Evolutionary conservation across 805 yeast species (phyloP), one percentile per base, ranked within the genome.

Genomic region (Brettanomyces naardenensis): DNA sequence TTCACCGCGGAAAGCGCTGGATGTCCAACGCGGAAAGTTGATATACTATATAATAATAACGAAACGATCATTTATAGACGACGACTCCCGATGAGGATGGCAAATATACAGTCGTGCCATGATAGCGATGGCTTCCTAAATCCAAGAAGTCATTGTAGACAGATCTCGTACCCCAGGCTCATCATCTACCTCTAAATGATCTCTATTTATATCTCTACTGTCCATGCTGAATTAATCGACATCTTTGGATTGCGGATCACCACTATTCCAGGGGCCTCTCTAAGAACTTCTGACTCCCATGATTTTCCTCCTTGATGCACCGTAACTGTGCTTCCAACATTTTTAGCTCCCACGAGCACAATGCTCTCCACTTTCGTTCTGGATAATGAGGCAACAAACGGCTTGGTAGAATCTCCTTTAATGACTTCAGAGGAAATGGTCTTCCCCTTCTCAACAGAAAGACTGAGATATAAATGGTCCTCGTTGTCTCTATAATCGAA

Each of bases 361-460:
- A 84, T 68, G 44, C 66, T 73, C 45, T 80, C 87, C 36, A 84
- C 59, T 4, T 47, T 56, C n/a, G 71, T 64, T 11, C 45, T 47
- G n/a, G 57, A 62, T 19, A 64, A 51, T 5, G 49, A 34, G 7
- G 52, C 38, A 4, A 47, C 42, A 30, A 52, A 53, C 4, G 36
- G 31, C 3, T 39, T 39, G 7, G 51, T 39, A 7, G 39, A 4
- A 23, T 39, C 41, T 5, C 54, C 55, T 23, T 54, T 59, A 10
- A 55, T 51, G 1, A 44, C 46, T 2, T 28, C 20, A 4, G 66
- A 55, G 0, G 42, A 41, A 3, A 77, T 41, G 6, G 40, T 38
- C n/a, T 61, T 56, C 14, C 59, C 55, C 5, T 55, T 46, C 17
- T 61, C 58, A 10, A 56, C 48, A 14, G 67, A 45, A 25, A 84